phyloP scores from a whole-genome alignment of 2,329 filamentous ascomycete species.

The Clarireedia hainanense region DNA sequence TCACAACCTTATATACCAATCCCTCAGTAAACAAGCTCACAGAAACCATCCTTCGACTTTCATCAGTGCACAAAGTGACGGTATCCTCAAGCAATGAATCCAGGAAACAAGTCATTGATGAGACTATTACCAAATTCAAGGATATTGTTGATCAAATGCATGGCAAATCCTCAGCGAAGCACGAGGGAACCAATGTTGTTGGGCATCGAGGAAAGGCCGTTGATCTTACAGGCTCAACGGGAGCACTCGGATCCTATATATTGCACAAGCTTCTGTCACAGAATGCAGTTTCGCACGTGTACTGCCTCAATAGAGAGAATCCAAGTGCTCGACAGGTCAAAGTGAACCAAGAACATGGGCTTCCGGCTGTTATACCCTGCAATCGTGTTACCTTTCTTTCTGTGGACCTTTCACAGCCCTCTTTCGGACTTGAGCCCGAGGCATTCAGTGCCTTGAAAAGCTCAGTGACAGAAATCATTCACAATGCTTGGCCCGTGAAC shows the following conservation, averaged over 20 bases:
- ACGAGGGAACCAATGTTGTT: background rate
- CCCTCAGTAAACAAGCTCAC: background rate
- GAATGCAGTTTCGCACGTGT: constrained; percentile 32
- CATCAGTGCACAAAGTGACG: background rate
- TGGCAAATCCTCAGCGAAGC: background rate
- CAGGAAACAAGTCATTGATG: background rate
- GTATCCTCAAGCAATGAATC: background rate
- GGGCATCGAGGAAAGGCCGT: constrained; percentile 2
- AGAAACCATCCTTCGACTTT: background rate
- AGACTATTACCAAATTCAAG: background rate
- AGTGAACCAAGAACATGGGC: constrained; percentile 8
- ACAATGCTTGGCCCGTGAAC: constrained; percentile 33
- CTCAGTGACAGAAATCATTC: constrained; percentile 12
- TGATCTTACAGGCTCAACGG: constrained; percentile 41
- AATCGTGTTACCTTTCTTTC: constrained; percentile 39
- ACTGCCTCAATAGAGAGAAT: constrained; percentile 38
- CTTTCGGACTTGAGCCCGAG: constrained; percentile 38
- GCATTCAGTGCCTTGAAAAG: constrained; percentile 11
- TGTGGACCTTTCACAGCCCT: constrained; percentile 38
- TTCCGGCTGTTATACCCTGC: background rate
- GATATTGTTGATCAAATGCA: background rate
- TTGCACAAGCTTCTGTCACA: constrained; percentile 31
- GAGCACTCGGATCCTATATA: constrained; percentile 40
- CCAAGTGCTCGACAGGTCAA: background rate
- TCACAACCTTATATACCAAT: background rate